These are phyloP conservation scores for Pseudogymnoascus sp. DNA, from an alignment of 2,329 filamentous ascomycete species.

Conservation along the genomic window DNA sequence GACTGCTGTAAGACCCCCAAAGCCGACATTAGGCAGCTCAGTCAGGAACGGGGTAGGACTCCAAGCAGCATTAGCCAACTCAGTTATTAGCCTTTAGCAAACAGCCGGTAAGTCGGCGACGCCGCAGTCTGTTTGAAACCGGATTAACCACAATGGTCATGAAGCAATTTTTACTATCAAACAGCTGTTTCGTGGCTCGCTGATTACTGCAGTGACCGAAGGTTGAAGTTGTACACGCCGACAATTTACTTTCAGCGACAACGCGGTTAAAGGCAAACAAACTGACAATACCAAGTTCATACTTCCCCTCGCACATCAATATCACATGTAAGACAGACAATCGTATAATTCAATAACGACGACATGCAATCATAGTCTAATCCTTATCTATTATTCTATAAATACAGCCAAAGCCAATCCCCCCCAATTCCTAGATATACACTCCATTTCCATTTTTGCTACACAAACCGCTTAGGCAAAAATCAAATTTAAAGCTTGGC, in stretches of 20 bases:
- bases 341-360: conserved; percentile 16
- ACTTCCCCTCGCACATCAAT: neutral
- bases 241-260: neutral
- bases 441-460: conserved; percentile 25
- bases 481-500: conserved; percentile 68
- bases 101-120: neutral
- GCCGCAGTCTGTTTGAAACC: neutral
- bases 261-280: neutral
- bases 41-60: neutral
- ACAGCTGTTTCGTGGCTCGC: neutral
- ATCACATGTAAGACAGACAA: conserved; percentile 12
- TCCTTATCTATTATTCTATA: conserved; percentile 29
- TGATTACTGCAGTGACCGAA: no score
- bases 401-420: conserved; percentile 26
- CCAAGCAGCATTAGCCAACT: neutral
- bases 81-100: neutral
- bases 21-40: neutral
- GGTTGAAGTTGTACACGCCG: neutral
- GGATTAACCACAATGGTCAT: neutral
- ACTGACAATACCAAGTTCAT: neutral
- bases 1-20: neutral
- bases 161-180: no score
- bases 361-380: conserved; percentile 22
- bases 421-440: conserved; percentile 21
- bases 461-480: neutral